Percentiles rank a stretch among this genome's conserved stretches.
Evolutionary conservation across 108 stramenopile species (phyloP).

Genomic region (Schizochytrium sp.): DNA sequence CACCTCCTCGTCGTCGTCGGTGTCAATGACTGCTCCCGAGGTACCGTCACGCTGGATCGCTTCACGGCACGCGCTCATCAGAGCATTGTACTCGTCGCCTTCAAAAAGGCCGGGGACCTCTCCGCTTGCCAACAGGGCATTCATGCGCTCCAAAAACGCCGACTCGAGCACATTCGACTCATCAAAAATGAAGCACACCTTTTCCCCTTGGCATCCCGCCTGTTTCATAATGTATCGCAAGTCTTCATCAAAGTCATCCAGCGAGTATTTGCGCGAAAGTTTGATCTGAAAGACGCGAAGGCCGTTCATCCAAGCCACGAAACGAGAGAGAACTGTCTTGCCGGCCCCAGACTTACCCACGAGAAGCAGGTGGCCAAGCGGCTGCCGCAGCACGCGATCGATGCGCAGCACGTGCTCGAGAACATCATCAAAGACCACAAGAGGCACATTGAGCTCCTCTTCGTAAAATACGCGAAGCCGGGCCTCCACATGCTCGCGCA

Average conservation of each 20-base stretch:
- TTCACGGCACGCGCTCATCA: conserved; percentile 82
- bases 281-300: conserved; percentile 89
- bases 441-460: conserved; percentile 90
- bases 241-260: conserved; percentile 94
- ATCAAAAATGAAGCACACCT: conserved; percentile 95
- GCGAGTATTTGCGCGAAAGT: conserved; percentile 72
- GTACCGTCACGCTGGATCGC: conserved; percentile 43
- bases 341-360: conserved; percentile 94
- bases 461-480: conserved; percentile 90
- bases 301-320: conserved; percentile 96
- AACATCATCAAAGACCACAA: conserved; percentile 82
- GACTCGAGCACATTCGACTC: conserved; percentile 80
- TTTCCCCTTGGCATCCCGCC: conserved; percentile 91
- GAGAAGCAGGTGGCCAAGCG: conserved; percentile 60
- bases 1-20: conserved; percentile 86
- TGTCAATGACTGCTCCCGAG: conserved; percentile 35
- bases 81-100: conserved; percentile 83
- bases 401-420: conserved; percentile 51
- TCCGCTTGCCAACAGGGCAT: conserved; percentile 92
- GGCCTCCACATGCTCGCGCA: conserved; percentile 75
- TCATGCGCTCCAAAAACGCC: conserved; percentile 98
- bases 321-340: conserved; percentile 71
- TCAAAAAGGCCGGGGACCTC: conserved; percentile 99
- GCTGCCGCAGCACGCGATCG: conserved; percentile 52
- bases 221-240: conserved; percentile 78